Conservation (phyloP, 345 rosid genomes). For the Gynandropsis gynandra region DNA sequence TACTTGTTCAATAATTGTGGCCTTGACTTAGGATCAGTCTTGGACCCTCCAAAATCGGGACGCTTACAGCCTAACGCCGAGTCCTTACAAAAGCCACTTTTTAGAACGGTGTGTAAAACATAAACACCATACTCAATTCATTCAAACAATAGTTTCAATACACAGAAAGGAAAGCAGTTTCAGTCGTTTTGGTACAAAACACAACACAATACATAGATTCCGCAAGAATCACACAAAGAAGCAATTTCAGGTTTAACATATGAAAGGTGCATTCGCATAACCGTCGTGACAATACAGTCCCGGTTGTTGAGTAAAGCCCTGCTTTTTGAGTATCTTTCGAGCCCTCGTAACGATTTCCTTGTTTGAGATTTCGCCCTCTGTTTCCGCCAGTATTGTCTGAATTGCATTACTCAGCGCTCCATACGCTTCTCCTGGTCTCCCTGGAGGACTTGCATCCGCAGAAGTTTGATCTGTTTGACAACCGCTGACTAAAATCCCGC, state of each 20-base stretch:
- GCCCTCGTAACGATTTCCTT: conserved; percentile 56
- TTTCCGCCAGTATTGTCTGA: conserved; percentile 61
- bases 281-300: conserved; percentile 88
- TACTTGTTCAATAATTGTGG: too few relatives aligned
- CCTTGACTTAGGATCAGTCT: too few relatives aligned
- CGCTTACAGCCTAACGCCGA: too few relatives aligned
- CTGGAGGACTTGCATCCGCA: conserved; percentile 87
- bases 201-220: too few relatives aligned
- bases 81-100: too few relatives aligned
- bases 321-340: conserved; percentile 53
- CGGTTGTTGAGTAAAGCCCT: conserved; percentile 89
- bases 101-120: too few relatives aligned
- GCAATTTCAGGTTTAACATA: conserved; percentile 21
- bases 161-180: too few relatives aligned
- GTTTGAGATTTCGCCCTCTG: conserved; percentile 52
- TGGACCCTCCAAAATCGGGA: too few relatives aligned
- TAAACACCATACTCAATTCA: too few relatives aligned
- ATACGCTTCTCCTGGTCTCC: conserved; percentile 55
- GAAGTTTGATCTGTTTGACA: conserved; percentile 93
- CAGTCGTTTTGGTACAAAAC: too few relatives aligned
- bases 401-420: conserved; percentile 96
- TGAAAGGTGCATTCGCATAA: conserved; percentile 50
- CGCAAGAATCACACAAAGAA: conserved; percentile 8
- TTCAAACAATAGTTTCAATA: too few relatives aligned
- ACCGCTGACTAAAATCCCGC: conserved; percentile 83